Percentiles rank a stretch among this genome's conserved stretches.
Conservation (phyloP, 2,329 filamentous ascomycete species). For the Penicillium polonicum region DNA sequence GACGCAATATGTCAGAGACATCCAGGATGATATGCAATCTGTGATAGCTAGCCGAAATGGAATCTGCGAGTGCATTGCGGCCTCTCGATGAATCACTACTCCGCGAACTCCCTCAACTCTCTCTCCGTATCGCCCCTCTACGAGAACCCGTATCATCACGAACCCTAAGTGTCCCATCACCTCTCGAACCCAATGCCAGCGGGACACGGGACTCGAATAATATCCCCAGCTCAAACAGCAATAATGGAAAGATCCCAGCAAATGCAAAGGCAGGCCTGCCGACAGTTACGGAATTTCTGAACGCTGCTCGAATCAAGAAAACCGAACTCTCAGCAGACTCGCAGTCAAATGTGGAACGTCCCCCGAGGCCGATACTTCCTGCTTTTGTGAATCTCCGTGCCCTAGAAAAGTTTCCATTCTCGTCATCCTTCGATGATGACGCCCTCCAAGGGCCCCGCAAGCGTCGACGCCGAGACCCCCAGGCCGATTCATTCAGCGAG, state of each 20-base stretch:
- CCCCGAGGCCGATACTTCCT: slow-evolving; percentile 43
- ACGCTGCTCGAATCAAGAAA: slow-evolving; percentile 38
- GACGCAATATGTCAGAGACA: slow-evolving; percentile 5
- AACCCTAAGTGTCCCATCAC: slow-evolving; percentile 42
- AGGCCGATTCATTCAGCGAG: slow-evolving; percentile 44
- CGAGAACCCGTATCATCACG: slow-evolving; percentile 47
- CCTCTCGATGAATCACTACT: slow-evolving; percentile 44
- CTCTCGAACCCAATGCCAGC: slow-evolving; percentile 47
- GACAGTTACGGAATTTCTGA: slow-evolving; percentile 38
- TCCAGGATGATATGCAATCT: slow-evolving; percentile 4
- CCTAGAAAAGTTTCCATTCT: slow-evolving; percentile 45
- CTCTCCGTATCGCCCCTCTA: slow-evolving; percentile 49
- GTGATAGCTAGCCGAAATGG: slow-evolving; percentile 2
- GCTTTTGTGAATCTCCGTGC: slow-evolving; percentile 51
- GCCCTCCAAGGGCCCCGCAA: slow-evolving; percentile 39
- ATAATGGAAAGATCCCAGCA: slow-evolving; percentile 33
- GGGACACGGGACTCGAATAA: slow-evolving; percentile 32
- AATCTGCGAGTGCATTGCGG: slow-evolving; percentile 23
- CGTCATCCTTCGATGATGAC: slow-evolving; percentile 41
- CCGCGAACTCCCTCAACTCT: slow-evolving; percentile 44
- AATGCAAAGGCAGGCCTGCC: slow-evolving; percentile 31
- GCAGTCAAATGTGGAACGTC: slow-evolving; percentile 37
- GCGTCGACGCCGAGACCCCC: slow-evolving; percentile 44
- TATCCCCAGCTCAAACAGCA: slow-evolving; percentile 28
- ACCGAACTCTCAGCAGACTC: slow-evolving; percentile 33